Evolutionary conservation across 1,284 basidiomycete genomes (phyloP).

Genomic region (Anthracocystis panici-leucophaei): DNA sequence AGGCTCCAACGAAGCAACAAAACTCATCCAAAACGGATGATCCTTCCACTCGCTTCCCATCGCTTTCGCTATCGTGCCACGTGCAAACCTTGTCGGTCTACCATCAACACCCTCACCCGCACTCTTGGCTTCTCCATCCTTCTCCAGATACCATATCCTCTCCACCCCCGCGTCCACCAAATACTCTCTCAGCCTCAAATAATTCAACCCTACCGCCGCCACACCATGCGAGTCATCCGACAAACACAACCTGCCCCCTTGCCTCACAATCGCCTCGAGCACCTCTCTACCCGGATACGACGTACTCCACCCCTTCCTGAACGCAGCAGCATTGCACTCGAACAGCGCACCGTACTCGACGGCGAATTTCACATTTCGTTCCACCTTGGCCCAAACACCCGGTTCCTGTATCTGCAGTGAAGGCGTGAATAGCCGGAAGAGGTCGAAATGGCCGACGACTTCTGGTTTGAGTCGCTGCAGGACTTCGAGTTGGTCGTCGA

Average conservation of each 20-base stretch:
- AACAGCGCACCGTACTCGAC: conserved; percentile 89
- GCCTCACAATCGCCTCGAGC: conserved; percentile 77
- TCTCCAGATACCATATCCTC: conserved; percentile 78
- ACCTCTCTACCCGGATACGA: conserved; percentile 86
- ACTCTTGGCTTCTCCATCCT: background rate
- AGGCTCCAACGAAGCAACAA: conserved; percentile 13
- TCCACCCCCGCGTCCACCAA: conserved; percentile 76
- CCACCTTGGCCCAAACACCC: conserved; percentile 75
- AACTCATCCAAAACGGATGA: conserved; percentile 37
- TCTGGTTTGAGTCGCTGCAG: conserved; percentile 79
- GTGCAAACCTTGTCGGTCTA: conserved; percentile 20
- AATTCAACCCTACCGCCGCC: conserved; percentile 88
- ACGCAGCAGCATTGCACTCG: conserved; percentile 91
- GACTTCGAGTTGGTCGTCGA: conserved; percentile 63
- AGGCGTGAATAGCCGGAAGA: conserved; percentile 61
- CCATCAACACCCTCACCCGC: background rate
- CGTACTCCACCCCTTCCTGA: conserved; percentile 88
- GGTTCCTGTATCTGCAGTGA: conserved; percentile 76
- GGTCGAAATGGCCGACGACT: conserved; percentile 91
- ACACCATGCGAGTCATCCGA: conserved; percentile 97
- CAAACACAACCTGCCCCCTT: conserved; percentile 81
- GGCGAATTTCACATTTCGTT: conserved; percentile 82
- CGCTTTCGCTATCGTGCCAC: conserved; percentile 33
- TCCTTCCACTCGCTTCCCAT: conserved; percentile 35
- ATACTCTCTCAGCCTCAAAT: conserved; percentile 78